Evolutionary conservation across 164 flowering plant species (phyloP), one percentile per base, ranked within the genome.

Genomic region (Stephania cephalantha): DNA sequence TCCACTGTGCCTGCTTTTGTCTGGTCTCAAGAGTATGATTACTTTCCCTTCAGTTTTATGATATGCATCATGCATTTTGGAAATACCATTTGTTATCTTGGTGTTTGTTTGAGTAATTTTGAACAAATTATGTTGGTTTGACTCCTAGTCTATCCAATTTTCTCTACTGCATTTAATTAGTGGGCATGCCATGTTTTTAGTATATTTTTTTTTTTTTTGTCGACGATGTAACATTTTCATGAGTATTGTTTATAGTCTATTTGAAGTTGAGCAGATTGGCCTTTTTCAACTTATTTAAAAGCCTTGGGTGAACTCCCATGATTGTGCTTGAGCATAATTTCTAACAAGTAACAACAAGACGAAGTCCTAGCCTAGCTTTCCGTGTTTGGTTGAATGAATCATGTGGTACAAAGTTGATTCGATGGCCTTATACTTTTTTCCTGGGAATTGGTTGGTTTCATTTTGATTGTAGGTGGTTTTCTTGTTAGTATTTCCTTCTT

Each of bases 21-120:
- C 22, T 61, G 66, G 66, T 61, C 66, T 61, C 66, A n/a, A 61
- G 66, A 61, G 66, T 61, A 61, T 17, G 66, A 5, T 20, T 61
- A 18, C 9, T 61, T 61, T 61, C 20, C 25, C 7, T 61, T 61
- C n/a, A 58, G 18, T 58, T 58, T 58, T 17, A 58, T 58, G 64
- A 58, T 6, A 18, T 0, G 5, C 64, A 58, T 58, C 18, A 3
- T 15, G 64, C 20, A 58, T 58, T 58, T 5, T 58, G 20, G 20
- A 58, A 58, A n/a, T 58, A 58, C 64, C 3, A 3, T 58, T 58
- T 58, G n/a, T 15, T 58, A 15, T 58, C 64, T 58, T 58, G 20
- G 64, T 58, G 63, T 55, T 17, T 48, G 18, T 58, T 12, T 3
- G 64, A 18, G 64, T 58, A 58, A 58, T 58, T 58, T 15, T 58